Conservation (phyloP, 805 yeast genomes). For the Sporopachydermia lactativora region DNA sequence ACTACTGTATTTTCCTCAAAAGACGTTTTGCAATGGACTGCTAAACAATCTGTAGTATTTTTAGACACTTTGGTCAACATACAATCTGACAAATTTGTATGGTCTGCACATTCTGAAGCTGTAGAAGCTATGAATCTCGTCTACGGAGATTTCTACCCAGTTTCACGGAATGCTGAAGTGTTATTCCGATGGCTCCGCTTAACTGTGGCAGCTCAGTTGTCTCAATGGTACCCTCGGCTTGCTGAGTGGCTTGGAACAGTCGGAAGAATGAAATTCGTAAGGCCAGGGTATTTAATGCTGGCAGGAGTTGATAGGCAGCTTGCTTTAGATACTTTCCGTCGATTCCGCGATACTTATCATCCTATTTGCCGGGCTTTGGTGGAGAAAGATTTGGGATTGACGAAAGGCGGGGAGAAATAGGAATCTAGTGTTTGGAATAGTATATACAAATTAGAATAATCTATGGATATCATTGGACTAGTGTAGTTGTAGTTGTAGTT, state of each 20-base stretch:
- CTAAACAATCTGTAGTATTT: slow-evolving; percentile 60
- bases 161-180: slow-evolving; percentile 56
- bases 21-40: slow-evolving; percentile 38
- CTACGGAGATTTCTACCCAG: slow-evolving; percentile 27
- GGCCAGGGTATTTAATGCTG: slow-evolving; percentile 58
- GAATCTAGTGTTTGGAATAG: no score
- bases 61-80: slow-evolving; percentile 45
- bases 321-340: slow-evolving; percentile 43
- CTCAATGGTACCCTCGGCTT: slow-evolving; percentile 30
- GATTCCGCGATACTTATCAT: slow-evolving; percentile 42
- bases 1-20: slow-evolving; percentile 20
- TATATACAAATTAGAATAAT: no score
- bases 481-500: no score
- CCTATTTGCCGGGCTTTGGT: slow-evolving; percentile 64
- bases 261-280: slow-evolving; percentile 74
- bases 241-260: slow-evolving; percentile 72
- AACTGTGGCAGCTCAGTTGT: slow-evolving; percentile 35
- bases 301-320: slow-evolving; percentile 40
- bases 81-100: slow-evolving; percentile 29
- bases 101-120: slow-evolving; percentile 21
- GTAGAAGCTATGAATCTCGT: slow-evolving; percentile 22
- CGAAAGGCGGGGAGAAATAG: background rate
- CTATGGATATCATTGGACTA: no score
- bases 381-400: slow-evolving; percentile 44
- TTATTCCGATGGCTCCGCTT: slow-evolving; percentile 54